Base-by-base conservation (phyloP, 1,284 basidiomycete genomes). In the Xerocomus minutiporus region DNA sequence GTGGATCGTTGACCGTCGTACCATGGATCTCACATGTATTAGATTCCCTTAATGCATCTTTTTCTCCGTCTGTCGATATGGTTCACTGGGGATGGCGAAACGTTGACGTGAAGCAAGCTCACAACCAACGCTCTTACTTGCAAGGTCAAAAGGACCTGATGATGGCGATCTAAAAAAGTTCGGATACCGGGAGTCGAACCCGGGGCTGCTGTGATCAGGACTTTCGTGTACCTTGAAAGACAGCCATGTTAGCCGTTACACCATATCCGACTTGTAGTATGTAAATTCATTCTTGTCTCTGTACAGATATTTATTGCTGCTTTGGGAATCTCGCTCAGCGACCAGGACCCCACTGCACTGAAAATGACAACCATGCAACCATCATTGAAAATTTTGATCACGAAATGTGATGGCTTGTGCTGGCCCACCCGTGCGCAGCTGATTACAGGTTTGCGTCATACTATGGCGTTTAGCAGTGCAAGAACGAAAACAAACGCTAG, bases 171-270 rank as follows among this genome's bases (percentile, higher is more conserved):
- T 38, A 57, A 69, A 67, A 57, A 17, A 39, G 39, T 69, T 67
- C 68, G 65, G 65, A 67, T 67, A 68, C 65, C 65, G 65, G 65
- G 65, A 67, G 64, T 67, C 68, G 65, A 67, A 67, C 65, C 68
- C 65, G 65, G 65, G 53, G 65, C 68, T 66, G 65, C 65, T 67
- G 65, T 67, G 65, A 50, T 58, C 65, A 55, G 45, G 7, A 12
- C 39, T 36, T 36, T 17, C 9, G 3, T 4, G 15, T 31, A 31
- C 26, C 51, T 40, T 67, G 65, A 67, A 67, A 67, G 66, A 67
- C 66, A 67, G 66, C 66, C 67, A 67, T 67, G 66, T 67, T 67
- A 67, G 65, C 66, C 66, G 67, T 56, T 67, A 67, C 66, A 67
- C 66, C 66, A 67, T 69, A 67, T 68, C 66, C 66, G 66, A 67